A percentile compares a stretch with the other conserved stretches of the same genome.
Conservation (phyloP, 1,284 basidiomycete genomes). For the Anthracocystis setariae region DNA sequence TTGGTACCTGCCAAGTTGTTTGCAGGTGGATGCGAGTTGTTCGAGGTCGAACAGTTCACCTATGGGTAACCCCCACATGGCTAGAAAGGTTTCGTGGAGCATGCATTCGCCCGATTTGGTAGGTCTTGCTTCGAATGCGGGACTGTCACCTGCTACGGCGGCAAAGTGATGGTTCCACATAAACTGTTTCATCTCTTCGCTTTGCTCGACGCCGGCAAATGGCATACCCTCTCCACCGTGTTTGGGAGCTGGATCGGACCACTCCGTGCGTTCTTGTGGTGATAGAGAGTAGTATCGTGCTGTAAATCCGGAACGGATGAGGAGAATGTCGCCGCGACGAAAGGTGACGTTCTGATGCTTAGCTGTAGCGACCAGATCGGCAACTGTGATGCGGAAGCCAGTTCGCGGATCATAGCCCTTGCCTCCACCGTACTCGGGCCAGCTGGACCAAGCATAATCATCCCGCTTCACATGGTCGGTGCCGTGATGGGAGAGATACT, state of each 20-base stretch:
- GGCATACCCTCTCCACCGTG: conserved; percentile 22
- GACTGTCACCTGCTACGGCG: conserved; percentile 78
- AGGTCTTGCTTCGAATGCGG: conserved; percentile 76
- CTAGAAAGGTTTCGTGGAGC: conserved; percentile 58
- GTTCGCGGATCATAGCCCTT: conserved; percentile 73
- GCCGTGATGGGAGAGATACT: conserved; percentile 49
- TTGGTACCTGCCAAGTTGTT: conserved; percentile 63
- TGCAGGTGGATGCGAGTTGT: conserved; percentile 65
- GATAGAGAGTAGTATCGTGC: conserved; percentile 72
- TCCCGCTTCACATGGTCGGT: conserved; percentile 15
- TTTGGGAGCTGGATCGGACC: conserved; percentile 61
- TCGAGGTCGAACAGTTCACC: conserved; percentile 70
- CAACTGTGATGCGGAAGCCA: conserved; percentile 73
- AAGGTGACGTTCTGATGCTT: conserved; percentile 73
- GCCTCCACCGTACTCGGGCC: conserved; percentile 30
- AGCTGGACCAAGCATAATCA: conserved; percentile 18
- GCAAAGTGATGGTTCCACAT: conserved; percentile 81
- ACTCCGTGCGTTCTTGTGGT: conserved; percentile 71
- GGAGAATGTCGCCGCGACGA: conserved; percentile 52
- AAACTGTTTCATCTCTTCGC: conserved; percentile 58
- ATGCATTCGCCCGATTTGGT: conserved; percentile 25
- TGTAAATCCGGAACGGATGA: conserved; percentile 72
- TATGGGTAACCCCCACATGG: conserved; percentile 65
- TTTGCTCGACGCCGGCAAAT: conserved; percentile 58
- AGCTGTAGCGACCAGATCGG: conserved; percentile 75